phyloP scores from a whole-genome alignment of 148 eudicot species.

The Fagopyrum homotropicum region DNA sequence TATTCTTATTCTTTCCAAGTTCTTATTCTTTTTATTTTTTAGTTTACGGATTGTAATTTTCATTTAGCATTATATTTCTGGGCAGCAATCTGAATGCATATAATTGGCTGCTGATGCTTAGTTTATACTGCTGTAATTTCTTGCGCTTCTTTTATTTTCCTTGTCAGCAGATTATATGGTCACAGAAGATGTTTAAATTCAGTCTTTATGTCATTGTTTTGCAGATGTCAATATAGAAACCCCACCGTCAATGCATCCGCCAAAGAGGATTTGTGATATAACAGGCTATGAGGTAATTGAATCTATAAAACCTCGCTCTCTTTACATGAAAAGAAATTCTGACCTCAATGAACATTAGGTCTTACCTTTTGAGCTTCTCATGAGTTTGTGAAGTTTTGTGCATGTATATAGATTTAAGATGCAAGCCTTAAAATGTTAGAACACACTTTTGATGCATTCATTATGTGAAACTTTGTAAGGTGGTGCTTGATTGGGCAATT shows the following conservation, averaged over 20 bases:
- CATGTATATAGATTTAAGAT: background rate
- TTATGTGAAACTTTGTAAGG: background rate
- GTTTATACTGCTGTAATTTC: background rate
- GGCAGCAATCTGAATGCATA: background rate
- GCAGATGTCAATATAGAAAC: slow-evolving; percentile 90
- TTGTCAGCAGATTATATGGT: background rate
- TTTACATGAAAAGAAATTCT: background rate
- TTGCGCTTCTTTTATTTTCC: background rate
- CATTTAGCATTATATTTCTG: background rate
- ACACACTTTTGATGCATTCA: background rate
- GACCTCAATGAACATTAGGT: background rate
- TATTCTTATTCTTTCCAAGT: background rate
- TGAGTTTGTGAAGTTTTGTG: background rate
- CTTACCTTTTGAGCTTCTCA: background rate
- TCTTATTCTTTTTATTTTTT: background rate
- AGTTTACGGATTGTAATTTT: background rate
- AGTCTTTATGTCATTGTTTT: background rate
- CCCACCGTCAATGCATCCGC: slow-evolving; percentile 93
- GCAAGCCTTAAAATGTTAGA: background rate
- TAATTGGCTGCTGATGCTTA: background rate
- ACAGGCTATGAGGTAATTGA: slow-evolving; percentile 80
- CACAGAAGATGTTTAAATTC: background rate
- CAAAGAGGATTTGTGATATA: slow-evolving; percentile 82
- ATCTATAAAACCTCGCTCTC: background rate
- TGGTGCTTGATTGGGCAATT: background rate